These are phyloP conservation scores for Rubroboletus pulcherrimus DNA, from an alignment of 768 basidiomycete genomes.

Conservation along the genomic window DNA sequence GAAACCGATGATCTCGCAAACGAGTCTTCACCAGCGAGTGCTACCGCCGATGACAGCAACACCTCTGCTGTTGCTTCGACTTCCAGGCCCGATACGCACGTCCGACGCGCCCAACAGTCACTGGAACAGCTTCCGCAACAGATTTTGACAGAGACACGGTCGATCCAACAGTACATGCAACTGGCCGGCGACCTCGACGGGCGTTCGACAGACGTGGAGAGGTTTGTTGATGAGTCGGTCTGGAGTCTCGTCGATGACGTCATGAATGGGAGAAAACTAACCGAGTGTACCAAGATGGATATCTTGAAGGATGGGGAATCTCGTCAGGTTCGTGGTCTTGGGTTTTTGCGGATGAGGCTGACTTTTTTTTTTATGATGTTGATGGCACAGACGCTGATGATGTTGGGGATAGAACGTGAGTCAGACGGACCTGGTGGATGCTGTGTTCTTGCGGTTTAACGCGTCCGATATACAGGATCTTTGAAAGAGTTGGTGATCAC, in stretches of 20 bases:
- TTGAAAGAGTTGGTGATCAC: slow-evolving; percentile 31
- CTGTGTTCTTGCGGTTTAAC: not conserved
- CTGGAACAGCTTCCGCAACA: slow-evolving; percentile 39
- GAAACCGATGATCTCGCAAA: not conserved
- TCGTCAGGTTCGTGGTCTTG: slow-evolving; percentile 34
- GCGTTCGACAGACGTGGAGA: slow-evolving; percentile 3
- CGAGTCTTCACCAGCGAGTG: not conserved
- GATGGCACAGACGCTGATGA: slow-evolving; percentile 32
- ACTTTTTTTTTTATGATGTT: not conserved
- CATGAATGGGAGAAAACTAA: slow-evolving; percentile 32
- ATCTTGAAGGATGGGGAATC: slow-evolving; percentile 42
- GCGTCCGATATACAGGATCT: slow-evolving; percentile 23
- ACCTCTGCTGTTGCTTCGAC: not conserved
- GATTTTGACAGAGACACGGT: slow-evolving; percentile 35
- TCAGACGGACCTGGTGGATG: not conserved
- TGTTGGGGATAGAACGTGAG: slow-evolving; percentile 47
- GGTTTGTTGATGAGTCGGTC: slow-evolving; percentile 19
- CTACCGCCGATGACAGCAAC: not conserved
- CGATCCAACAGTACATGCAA: slow-evolving; percentile 41
- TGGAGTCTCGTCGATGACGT: slow-evolving; percentile 39
- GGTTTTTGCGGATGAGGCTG: not conserved
- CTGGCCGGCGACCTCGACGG: slow-evolving; percentile 23
- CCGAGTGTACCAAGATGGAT: slow-evolving; percentile 35
- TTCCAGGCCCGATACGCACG: slow-evolving; percentile 4
- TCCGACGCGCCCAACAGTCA: slow-evolving; percentile 22